A percentile compares a stretch with the other conserved stretches of the same genome.
Evolutionary conservation across 106 monocot species (phyloP).

Genomic region (Posidonia australis): DNA sequence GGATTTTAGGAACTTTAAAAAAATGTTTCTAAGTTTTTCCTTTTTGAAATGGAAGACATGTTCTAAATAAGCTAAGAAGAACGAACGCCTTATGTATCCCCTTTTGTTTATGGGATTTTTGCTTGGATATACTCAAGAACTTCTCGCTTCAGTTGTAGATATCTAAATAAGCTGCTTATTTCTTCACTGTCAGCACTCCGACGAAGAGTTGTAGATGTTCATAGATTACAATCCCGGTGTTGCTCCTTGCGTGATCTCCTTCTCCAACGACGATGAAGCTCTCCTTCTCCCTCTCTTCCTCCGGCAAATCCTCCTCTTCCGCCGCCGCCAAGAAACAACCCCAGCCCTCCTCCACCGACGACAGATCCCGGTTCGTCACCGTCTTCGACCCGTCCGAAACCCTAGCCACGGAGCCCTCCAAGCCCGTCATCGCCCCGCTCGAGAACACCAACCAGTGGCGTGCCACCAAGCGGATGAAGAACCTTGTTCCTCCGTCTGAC

Average conservation of each 20-base stretch:
- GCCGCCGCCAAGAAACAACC: background rate
- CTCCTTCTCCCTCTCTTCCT: slow-evolving; percentile 22
- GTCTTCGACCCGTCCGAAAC: slow-evolving; percentile 68
- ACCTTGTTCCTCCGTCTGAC: slow-evolving; percentile 32
- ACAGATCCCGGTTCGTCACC: slow-evolving; percentile 53
- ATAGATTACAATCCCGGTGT: too few species aligned
- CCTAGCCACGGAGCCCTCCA: slow-evolving; percentile 16
- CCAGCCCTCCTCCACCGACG: background rate
- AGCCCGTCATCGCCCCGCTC: slow-evolving; percentile 52
- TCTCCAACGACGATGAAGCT: slow-evolving; percentile 29
- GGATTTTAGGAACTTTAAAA: too few species aligned
- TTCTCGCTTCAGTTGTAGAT: too few species aligned
- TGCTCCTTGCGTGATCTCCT: slow-evolving; percentile 33
- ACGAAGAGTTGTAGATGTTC: too few species aligned
- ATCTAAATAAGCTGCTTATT: too few species aligned
- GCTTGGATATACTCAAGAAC: too few species aligned
- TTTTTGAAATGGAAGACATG: too few species aligned
- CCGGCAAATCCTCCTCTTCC: slow-evolving; percentile 3
- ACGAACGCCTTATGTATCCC: too few species aligned
- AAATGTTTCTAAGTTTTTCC: too few species aligned
- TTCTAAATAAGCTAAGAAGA: too few species aligned
- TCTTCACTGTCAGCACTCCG: too few species aligned
- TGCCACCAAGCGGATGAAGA: slow-evolving; percentile 35
- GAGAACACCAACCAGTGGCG: slow-evolving; percentile 44
- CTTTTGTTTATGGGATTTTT: too few species aligned